These are phyloP conservation scores for Neonothopanus nambi DNA, from an alignment of 1,284 basidiomycete species.

Conservation along the genomic window DNA sequence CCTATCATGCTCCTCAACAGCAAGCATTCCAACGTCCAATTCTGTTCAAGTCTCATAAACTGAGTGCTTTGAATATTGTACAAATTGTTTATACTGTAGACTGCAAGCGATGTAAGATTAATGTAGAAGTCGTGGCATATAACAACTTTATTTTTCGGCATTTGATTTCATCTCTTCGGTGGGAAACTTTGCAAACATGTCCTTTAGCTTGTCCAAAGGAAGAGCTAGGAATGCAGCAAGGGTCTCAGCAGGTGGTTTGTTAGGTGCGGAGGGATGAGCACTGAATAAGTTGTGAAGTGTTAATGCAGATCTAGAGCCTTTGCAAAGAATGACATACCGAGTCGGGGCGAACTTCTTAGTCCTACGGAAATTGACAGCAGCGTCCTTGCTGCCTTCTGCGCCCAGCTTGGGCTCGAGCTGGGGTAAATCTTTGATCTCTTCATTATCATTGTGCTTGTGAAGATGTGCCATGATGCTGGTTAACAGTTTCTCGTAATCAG, in stretches of 20 bases:
- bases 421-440: conserved; percentile 58
- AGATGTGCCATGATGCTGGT: conserved; percentile 50
- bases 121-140: background rate
- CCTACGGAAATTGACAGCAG: conserved; percentile 49
- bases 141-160: conserved; percentile 2
- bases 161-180: conserved; percentile 51
- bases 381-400: conserved; percentile 38
- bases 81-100: no score
- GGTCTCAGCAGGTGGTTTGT: conserved; percentile 64
- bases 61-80: no score
- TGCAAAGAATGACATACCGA: conserved; percentile 33
- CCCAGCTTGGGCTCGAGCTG: conserved; percentile 49
- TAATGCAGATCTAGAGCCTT: background rate
- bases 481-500: conserved; percentile 37
- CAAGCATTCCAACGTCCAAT: no score
- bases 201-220: conserved; percentile 63
- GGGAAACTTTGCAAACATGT: conserved; percentile 57
- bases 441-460: conserved; percentile 54
- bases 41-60: no score
- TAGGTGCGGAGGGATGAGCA: conserved; percentile 51
- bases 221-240: conserved; percentile 53
- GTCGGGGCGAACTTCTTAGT: conserved; percentile 71
- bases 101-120: no score
- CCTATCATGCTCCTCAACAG: no score
- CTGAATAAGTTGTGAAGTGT: conserved; percentile 26